Conservation (phyloP, 2,329 filamentous ascomycete genomes). For the Fusarium bulbicola region DNA sequence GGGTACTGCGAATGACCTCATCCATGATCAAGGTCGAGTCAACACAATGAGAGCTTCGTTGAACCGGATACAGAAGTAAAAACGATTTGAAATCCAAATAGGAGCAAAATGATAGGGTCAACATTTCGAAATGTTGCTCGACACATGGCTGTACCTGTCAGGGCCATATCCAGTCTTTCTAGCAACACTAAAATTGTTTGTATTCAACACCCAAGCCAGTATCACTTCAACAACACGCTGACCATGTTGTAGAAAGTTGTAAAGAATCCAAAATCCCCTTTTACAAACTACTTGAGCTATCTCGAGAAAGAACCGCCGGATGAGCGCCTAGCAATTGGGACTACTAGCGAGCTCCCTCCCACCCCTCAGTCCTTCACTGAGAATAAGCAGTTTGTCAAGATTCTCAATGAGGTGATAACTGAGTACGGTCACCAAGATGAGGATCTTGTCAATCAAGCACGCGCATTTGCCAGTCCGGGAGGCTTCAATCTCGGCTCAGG, state of each 20-base stretch:
- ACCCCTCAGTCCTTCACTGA: slow-evolving; percentile 67
- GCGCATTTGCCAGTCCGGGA: slow-evolving; percentile 67
- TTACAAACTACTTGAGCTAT: slow-evolving; percentile 65
- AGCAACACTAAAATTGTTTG: slow-evolving; percentile 65
- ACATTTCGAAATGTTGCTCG: slow-evolving; percentile 38
- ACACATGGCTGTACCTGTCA: slow-evolving; percentile 27
- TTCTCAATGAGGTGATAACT: slow-evolving; percentile 66
- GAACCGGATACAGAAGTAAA: neutral
- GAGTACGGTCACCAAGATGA: slow-evolving; percentile 67
- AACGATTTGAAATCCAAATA: slow-evolving; percentile 3
- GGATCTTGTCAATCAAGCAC: slow-evolving; percentile 63
- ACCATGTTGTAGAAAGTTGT: slow-evolving; percentile 63
- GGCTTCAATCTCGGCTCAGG: slow-evolving; percentile 62
- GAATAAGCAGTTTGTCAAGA: slow-evolving; percentile 67
- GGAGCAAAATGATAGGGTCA: slow-evolving; percentile 40
- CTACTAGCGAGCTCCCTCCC: slow-evolving; percentile 66
- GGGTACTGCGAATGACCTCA: slow-evolving; percentile 45
- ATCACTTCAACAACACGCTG: neutral
- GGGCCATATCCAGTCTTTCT: slow-evolving; percentile 57
- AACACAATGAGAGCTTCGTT: neutral
- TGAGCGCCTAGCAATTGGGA: slow-evolving; percentile 65
- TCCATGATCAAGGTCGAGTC: slow-evolving; percentile 14
- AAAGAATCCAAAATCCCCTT: slow-evolving; percentile 55
- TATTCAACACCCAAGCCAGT: slow-evolving; percentile 16
- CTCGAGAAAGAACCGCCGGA: slow-evolving; percentile 67